Evolutionary conservation across 1,284 basidiomycete species (phyloP), one percentile per base, ranked within the genome.

Genomic region (Apiotrichum brassicae): DNA sequence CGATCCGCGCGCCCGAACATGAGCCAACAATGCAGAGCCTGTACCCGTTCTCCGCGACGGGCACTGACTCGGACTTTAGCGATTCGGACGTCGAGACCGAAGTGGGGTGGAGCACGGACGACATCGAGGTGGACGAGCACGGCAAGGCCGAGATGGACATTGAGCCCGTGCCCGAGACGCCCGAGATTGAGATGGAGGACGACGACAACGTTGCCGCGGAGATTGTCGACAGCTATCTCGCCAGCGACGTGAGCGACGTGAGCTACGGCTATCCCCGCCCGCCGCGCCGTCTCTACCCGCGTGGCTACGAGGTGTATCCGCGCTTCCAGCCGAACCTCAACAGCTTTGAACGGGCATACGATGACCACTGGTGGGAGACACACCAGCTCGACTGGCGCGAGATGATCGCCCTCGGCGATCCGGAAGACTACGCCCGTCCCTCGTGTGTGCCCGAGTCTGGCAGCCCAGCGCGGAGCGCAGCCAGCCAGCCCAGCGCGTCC

Each of bases 361-460:
- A 42, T 19, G 26, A 42, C 26, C n/a, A 20, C 7, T 42, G 40
- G 40, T 42, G 26, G 40, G 40, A 42, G 26, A 42, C 40, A 28
- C 40, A 42, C 26, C 40, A 42, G 26, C 40, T 42, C 26, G 26
- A 42, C 19, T 25, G 25, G 13, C 40, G 40, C 40, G 40, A 42
- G 40, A 42, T 42, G 40, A 25, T 42, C 18, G 25, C 40, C 3
- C 40, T 42, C 3, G 40, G 40, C 26, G 18, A 42, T 20, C 40
- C 40, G 11, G 40, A 6, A 20, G 40, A 42, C 26, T 42, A 42
- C 13, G 26, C 20, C 23, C 40, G 40, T 4, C 40, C 40, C 18
- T 42, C 40, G 40, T 42, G 40, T 20, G 40, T 42, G 26, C 40
- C 40, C 8, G 37, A n/a, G n/a, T n/a, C n/a, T n/a, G n/a, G n/a